phyloP scores from a whole-genome alignment of 495 filamentous ascomycete species.

The Bathelium albidoporum region DNA sequence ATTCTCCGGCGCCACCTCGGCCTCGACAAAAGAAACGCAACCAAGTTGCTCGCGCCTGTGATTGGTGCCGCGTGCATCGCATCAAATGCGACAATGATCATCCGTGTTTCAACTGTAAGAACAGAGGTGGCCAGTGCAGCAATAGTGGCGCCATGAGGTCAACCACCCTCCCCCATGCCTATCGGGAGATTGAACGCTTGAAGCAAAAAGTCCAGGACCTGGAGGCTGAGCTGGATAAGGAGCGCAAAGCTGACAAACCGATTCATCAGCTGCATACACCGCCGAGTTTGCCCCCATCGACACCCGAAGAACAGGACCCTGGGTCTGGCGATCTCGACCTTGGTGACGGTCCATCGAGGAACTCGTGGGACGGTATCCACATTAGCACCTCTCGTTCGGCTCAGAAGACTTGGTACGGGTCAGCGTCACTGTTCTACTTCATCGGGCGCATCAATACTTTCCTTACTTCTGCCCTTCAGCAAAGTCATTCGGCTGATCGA shows the following conservation, averaged over 20 bases:
- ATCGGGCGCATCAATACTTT: conserved; percentile 25
- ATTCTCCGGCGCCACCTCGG: background rate
- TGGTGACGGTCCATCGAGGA: background rate
- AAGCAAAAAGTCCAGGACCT: conserved; percentile 31
- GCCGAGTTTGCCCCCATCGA: background rate
- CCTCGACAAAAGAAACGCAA: conserved; percentile 22
- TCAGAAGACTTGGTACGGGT: conserved; percentile 26
- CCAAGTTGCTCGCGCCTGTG: conserved; percentile 40
- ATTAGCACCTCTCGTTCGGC: conserved; percentile 4
- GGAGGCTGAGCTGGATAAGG: conserved; percentile 27
- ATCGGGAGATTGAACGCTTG: conserved; percentile 37
- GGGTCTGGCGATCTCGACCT: background rate
- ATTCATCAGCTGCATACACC: background rate
- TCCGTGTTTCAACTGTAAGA: conserved; percentile 39
- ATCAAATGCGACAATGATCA: conserved; percentile 38
- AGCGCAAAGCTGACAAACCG: background rate
- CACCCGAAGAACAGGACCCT: background rate
- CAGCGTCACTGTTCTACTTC: conserved; percentile 28
- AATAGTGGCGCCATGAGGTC: conserved; percentile 29
- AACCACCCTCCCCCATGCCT: conserved; percentile 32
- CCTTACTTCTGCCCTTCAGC: conserved; percentile 26
- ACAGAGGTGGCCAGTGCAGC: conserved; percentile 31
- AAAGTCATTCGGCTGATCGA: conserved; percentile 19
- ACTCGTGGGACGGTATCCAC: conserved; percentile 24
- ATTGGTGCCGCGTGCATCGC: conserved; percentile 39